Conservation (phyloP, 306 rosid species). For the Phaseolus lunatus region DNA sequence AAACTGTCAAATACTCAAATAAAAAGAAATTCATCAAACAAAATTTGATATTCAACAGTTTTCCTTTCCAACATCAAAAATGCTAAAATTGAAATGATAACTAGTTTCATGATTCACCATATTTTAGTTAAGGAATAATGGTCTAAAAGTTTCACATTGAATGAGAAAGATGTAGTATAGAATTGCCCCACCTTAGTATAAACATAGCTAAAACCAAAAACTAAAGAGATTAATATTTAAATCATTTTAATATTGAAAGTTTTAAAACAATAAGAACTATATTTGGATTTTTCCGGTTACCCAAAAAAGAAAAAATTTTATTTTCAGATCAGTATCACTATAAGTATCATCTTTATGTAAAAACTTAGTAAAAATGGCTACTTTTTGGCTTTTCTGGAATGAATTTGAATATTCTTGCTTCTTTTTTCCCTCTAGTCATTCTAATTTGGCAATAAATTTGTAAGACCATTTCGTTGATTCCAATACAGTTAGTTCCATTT, state of each 20-base stretch:
- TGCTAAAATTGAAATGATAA: slow-evolving; percentile 1
- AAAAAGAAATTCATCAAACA: slow-evolving; percentile 18
- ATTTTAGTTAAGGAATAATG: slow-evolving; percentile 33
- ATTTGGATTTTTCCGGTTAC: slow-evolving; percentile 15
- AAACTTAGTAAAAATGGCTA: background rate
- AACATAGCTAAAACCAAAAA: slow-evolving; percentile 10
- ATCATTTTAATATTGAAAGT: slow-evolving; percentile 35
- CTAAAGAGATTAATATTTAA: slow-evolving; percentile 8
- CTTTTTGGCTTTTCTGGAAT: background rate
- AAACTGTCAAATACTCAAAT: slow-evolving; percentile 14
- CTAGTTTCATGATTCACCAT: slow-evolving; percentile 25
- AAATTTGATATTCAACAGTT: slow-evolving; percentile 31
- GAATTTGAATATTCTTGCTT: background rate
- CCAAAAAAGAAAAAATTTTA: background rate
- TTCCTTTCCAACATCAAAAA: slow-evolving; percentile 4
- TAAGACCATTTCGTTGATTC: background rate
- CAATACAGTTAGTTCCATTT: background rate
- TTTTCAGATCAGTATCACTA: slow-evolving; percentile 1
- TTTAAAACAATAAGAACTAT: slow-evolving; percentile 33
- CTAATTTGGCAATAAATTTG: background rate
- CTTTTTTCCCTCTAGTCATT: background rate
- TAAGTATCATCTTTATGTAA: background rate
- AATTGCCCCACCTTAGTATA: background rate
- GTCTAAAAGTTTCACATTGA: slow-evolving; percentile 15
- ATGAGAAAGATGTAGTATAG: background rate